These are phyloP conservation scores for Euphorbia lathyris DNA, from an alignment of 345 rosid species.

Conservation along the genomic window DNA sequence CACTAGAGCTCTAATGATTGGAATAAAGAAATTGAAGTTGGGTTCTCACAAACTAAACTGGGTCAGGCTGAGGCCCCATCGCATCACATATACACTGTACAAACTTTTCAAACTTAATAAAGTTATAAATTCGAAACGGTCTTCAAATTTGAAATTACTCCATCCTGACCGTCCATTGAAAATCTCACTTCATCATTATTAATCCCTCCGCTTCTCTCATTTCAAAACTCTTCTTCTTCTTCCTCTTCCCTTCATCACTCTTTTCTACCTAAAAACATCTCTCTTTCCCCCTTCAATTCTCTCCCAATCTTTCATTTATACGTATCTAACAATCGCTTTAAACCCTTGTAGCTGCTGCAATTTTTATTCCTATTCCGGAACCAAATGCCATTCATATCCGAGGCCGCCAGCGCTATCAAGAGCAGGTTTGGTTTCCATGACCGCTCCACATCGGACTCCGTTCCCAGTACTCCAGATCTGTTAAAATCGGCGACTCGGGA, in stretches of 20 bases:
- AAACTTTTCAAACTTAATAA: neutral
- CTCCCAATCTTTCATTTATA: neutral
- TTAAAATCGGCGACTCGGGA: conserved; percentile 46
- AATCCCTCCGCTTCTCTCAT: neutral
- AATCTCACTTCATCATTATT: neutral
- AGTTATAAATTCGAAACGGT: conserved; percentile 28
- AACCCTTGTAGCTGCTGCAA: neutral
- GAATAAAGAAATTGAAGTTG: too few species aligned
- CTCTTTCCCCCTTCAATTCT: neutral
- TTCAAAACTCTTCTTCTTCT: conserved; percentile 1
- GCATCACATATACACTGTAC: too few species aligned
- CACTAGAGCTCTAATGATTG: too few species aligned
- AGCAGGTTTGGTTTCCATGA: conserved; percentile 80
- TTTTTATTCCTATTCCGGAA: neutral
- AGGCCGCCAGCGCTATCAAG: conserved; percentile 78
- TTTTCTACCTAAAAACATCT: neutral
- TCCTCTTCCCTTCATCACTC: neutral
- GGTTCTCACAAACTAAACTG: too few species aligned
- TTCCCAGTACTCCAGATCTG: conserved; percentile 46
- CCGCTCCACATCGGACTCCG: conserved; percentile 48
- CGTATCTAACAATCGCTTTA: too few species aligned
- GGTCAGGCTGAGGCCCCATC: too few species aligned
- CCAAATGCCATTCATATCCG: conserved; percentile 72
- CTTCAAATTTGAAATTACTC: conserved; percentile 17
- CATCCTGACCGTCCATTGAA: conserved; percentile 28